Evolutionary conservation across 2,329 filamentous ascomycete species (phyloP).

Genomic region (Neofusicoccum sp.): DNA sequence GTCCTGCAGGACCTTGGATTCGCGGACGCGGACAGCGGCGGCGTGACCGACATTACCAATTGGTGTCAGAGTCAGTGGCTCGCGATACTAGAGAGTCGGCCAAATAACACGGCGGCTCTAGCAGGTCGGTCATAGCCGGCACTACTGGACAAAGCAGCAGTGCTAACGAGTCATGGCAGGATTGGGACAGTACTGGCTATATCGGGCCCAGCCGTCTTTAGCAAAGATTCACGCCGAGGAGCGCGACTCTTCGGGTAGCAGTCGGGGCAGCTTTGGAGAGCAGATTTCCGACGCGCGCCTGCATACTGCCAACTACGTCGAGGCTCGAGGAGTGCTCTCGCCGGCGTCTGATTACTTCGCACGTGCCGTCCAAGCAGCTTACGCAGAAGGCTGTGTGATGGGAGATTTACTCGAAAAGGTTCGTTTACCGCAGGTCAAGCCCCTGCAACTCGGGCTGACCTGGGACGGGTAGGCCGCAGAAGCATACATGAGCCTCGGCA

Average conservation of each 20-base stretch:
- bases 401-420: constrained; percentile 51
- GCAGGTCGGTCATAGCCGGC: constrained; percentile 34
- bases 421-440: constrained; percentile 23
- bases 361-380: constrained; percentile 49
- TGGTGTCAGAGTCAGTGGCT: constrained; percentile 56
- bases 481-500: constrained; percentile 56
- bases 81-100: constrained; percentile 47
- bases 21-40: constrained; percentile 50
- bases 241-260: constrained; percentile 38
- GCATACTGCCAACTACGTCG: constrained; percentile 50
- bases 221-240: constrained; percentile 53
- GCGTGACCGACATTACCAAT: constrained; percentile 49
- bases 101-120: constrained; percentile 47
- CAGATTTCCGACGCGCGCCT: constrained; percentile 32
- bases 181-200: constrained; percentile 55
- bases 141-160: constrained; percentile 39
- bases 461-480: constrained; percentile 48
- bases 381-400: constrained; percentile 38
- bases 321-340: constrained; percentile 54
- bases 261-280: constrained; percentile 32
- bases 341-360: constrained; percentile 56
- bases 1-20: constrained; percentile 55
- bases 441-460: constrained; percentile 11
- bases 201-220: constrained; percentile 53
- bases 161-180: constrained; percentile 49